Percentiles rank a stretch among this genome's conserved stretches.
These are phyloP conservation scores for Trichophyton verrucosum DNA, from an alignment of 2,329 filamentous ascomycete species.

Conservation along the genomic window DNA sequence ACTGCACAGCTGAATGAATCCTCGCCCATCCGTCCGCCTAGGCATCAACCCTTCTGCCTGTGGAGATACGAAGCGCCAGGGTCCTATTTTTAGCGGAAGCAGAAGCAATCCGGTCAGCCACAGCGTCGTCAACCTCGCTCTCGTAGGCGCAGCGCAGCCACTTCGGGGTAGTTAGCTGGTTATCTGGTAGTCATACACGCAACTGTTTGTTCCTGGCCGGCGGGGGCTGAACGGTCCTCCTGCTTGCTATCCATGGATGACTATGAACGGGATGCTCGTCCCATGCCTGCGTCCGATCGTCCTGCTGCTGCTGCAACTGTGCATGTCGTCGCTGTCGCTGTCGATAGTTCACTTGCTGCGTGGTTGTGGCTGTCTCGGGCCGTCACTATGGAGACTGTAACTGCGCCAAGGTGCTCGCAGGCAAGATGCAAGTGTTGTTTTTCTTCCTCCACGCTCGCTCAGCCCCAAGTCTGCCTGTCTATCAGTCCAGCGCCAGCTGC, in stretches of 20 bases:
- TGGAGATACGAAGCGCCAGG: neutral
- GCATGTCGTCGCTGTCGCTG: too few species aligned
- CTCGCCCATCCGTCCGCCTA: neutral
- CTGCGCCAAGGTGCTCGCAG: neutral
- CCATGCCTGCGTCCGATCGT: neutral
- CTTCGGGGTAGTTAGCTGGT: neutral
- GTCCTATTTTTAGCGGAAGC: neutral
- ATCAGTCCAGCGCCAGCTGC: neutral
- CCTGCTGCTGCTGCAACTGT: neutral
- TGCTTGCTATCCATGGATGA: too few species aligned
- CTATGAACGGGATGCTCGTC: neutral
- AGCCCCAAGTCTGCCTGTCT: neutral
- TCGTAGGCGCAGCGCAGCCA: neutral
- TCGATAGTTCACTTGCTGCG: neutral
- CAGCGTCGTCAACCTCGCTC: neutral
- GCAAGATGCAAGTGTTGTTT: neutral
- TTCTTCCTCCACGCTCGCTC: neutral
- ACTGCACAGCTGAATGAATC: neutral
- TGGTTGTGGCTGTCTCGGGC: neutral
- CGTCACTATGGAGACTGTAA: neutral
- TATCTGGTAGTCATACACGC: neutral
- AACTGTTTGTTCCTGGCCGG: neutral
- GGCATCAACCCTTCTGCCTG: neutral
- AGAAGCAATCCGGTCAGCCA: neutral
- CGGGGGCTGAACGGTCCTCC: too few species aligned